These are phyloP conservation scores for Oryza longistaminata DNA, from an alignment of 176 grass and related monocot genomes.

Conservation along the genomic window DNA sequence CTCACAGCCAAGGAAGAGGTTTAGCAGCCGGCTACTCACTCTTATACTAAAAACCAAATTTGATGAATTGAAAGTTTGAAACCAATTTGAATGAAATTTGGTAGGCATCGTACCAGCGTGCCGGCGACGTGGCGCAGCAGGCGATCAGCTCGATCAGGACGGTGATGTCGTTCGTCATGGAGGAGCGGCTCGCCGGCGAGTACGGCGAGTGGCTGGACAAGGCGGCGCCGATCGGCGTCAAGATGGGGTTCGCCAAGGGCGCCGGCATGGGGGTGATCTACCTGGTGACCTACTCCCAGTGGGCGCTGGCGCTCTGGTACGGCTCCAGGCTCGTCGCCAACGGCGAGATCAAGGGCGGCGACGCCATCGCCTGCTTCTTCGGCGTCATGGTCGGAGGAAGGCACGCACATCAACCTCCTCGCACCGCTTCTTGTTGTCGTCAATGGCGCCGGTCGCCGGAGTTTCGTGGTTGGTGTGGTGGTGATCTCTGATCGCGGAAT, in stretches of 20 bases:
- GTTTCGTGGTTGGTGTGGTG: no score
- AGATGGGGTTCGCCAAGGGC: constrained; percentile 75
- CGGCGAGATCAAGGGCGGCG: constrained; percentile 50
- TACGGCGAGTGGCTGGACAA: constrained; percentile 48
- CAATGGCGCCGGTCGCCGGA: no score
- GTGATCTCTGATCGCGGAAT: neutral
- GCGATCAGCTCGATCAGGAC: constrained; percentile 69
- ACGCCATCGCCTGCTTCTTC: constrained; percentile 72
- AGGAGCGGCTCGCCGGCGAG: constrained; percentile 51
- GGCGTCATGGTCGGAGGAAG: constrained; percentile 70
- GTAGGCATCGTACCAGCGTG: constrained; percentile 56
- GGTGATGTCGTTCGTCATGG: constrained; percentile 70
- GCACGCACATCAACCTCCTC: neutral
- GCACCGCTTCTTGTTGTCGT: neutral
- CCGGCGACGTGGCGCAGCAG: constrained; percentile 65
- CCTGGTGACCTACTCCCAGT: constrained; percentile 67
- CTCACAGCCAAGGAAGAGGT: constrained; percentile 74
- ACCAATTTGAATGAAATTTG: neutral
- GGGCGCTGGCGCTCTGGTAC: constrained; percentile 69
- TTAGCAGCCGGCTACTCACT: neutral
- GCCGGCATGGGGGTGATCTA: constrained; percentile 66
- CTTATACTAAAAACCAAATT: neutral
- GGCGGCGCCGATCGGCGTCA: constrained; percentile 48
- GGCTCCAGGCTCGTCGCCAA: constrained; percentile 53
- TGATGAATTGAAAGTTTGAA: neutral